Conservation (phyloP, 331 rosid species). For the Quercus phellos region DNA sequence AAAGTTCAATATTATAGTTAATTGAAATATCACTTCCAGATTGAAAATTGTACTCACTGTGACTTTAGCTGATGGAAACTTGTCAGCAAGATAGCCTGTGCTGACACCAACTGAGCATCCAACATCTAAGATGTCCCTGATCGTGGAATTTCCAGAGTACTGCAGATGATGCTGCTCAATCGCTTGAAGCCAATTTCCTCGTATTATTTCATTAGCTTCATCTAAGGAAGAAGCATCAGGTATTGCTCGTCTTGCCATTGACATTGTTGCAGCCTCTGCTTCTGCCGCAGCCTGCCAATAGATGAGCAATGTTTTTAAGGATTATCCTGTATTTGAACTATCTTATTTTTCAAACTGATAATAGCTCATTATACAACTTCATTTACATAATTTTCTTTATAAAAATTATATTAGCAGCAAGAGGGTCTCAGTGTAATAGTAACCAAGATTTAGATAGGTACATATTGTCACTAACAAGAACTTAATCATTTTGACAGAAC, state of each 20-base stretch:
- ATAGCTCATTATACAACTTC: too few relatives aligned
- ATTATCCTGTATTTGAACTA: background rate
- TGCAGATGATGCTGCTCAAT: conserved; percentile 52
- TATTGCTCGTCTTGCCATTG: conserved; percentile 46
- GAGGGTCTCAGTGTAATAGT: background rate
- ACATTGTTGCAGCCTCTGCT: conserved; percentile 67
- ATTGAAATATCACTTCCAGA: background rate
- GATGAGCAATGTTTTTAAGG: conserved; percentile 5
- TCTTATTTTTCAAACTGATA: background rate
- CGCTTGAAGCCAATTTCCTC: conserved; percentile 54
- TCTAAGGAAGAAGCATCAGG: conserved; percentile 43
- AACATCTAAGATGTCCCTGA: conserved; percentile 50
- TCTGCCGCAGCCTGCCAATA: conserved; percentile 66
- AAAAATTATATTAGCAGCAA: background rate
- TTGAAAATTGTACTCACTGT: conserved; percentile 35
- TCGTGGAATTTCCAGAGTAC: conserved; percentile 33
- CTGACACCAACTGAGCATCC: conserved; percentile 63
- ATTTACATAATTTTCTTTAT: too few relatives aligned
- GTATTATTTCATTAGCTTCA: conserved; percentile 45
- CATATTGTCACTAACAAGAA: conserved; percentile 1
- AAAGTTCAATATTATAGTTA: background rate
- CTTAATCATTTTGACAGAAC: background rate
- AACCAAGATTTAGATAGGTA: background rate
- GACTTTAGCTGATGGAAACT: conserved; percentile 50
- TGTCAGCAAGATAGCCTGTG: conserved; percentile 52